Base-by-base conservation (phyloP, 2,329 filamentous ascomycete species). In the Helminthosporium solani region DNA sequence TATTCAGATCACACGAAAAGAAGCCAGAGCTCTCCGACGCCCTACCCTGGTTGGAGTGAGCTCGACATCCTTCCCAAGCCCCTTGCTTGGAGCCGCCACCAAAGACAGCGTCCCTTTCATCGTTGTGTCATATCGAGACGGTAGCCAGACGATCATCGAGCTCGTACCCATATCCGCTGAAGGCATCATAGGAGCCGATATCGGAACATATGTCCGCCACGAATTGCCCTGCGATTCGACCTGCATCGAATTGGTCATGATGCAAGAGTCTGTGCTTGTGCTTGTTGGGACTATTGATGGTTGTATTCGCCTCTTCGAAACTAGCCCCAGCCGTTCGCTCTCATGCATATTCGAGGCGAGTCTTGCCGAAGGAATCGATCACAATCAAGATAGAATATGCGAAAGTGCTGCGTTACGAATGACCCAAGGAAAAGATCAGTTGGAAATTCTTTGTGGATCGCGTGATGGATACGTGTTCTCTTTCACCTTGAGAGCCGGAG, bases 401-500 rank as follows among this genome's bases (percentile, higher is more conserved):
- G 67, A 70, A 40, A 65, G 60, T 46, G 61, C 59, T 3, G 60
- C 56, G 3, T 33, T 68, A 14, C 42, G 66, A 18, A 47, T 15
- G 11, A 52, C 44, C 18, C 36, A 23, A 7, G 41, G 41, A n/a
- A 37, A 23, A 7, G 40, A 44, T 2, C 42, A 40, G 7, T 35
- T 52, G 12, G 18, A 60, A 7, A 39, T 73, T 8, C 54, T 69
- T 1, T 73, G 70, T 46, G 67, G 67, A 5, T 64, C 70, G 34
- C 64, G 71, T 6, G 60, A 67, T 46, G 71, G 71, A 1, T 44
- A 47, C 19, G 49, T 70, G 40, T 66, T n/a, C 60, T 48, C 34
- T 44, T 48, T 16, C 7, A 19, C 9, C 25, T 62, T 1, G 27
- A 14, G 28, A 12, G 28, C 4, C 14, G 23, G 44, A n/a, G 21